phyloP scores from a whole-genome alignment of 192 early-diverging fungal genomes.

The Chytriomyces hyalinus region DNA sequence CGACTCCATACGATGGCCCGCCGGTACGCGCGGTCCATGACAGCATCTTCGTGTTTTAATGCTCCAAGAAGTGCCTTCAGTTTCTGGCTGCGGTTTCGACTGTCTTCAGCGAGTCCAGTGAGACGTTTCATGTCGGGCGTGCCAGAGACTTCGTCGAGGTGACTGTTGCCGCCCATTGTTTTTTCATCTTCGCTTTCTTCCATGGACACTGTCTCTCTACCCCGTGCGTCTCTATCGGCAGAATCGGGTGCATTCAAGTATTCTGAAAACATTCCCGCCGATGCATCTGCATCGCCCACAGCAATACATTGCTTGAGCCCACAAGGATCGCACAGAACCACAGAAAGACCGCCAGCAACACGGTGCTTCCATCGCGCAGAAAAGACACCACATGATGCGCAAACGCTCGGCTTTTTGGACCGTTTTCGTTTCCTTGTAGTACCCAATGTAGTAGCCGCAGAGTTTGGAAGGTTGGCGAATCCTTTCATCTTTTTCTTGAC shows the following conservation, averaged over 20 bases:
- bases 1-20: conserved; percentile 37
- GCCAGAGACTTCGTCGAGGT: too few species aligned
- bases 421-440: background rate
- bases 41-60: conserved; percentile 31
- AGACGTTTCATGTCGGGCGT: too few species aligned
- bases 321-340: conserved; percentile 29
- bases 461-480: too few species aligned
- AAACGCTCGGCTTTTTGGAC: background rate
- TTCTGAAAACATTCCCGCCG: background rate
- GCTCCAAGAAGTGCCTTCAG: conserved; percentile 22
- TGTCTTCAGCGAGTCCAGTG: too few species aligned
- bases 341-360: background rate
- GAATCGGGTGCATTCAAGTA: too few species aligned
- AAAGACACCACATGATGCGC: background rate
- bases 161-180: too few species aligned
- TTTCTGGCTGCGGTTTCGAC: background rate
- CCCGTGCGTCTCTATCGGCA: too few species aligned
- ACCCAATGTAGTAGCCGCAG: too few species aligned
- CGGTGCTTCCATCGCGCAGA: conserved; percentile 12
- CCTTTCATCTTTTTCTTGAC: too few species aligned
- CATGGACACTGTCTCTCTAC: background rate
- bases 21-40: conserved; percentile 33
- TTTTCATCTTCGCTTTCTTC: conserved; percentile 14
- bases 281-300: background rate
- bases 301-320: conserved; percentile 25